These are phyloP conservation scores for Haplosporangium sp. DNA, from an alignment of 371 early-diverging fungal species.

Conservation along the genomic window DNA sequence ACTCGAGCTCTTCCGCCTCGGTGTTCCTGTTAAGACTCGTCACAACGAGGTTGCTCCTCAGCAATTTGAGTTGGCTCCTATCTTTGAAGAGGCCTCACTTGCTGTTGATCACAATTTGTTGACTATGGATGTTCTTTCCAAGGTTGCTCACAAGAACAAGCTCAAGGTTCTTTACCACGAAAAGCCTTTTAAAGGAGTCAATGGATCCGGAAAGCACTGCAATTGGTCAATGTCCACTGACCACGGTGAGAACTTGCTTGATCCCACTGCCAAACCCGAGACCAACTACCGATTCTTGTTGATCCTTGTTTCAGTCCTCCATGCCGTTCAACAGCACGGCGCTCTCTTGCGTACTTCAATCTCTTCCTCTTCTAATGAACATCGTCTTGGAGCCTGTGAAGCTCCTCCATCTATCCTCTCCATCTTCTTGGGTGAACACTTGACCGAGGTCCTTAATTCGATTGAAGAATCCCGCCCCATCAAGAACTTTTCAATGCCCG, in stretches of 20 bases:
- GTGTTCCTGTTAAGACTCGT: constrained; percentile 98
- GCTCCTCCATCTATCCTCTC: constrained; percentile 98
- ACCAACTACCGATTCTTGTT: constrained; percentile 96
- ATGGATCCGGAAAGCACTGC: constrained; percentile 99
- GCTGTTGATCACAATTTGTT: constrained; percentile 99
- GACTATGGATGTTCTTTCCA: constrained; percentile 96
- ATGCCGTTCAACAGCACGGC: constrained; percentile 92
- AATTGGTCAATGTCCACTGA: constrained; percentile 98
- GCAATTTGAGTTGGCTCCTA: constrained; percentile 98
- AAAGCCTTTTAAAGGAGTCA: constrained; percentile 98
- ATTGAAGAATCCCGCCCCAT: constrained; percentile 90
- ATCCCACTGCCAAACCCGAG: constrained; percentile 93
- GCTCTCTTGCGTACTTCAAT: constrained; percentile 91
- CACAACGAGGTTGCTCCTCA: constrained; percentile 99
- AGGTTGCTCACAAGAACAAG: constrained; percentile 96
- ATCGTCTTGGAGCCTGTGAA: constrained; percentile 98
- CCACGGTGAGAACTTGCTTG: constrained; percentile 94
- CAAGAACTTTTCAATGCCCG: constrained; percentile 83
- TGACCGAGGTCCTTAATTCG: constrained; percentile 92
- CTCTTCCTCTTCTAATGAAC: constrained; percentile 95
- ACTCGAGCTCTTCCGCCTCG: constrained; percentile 91
- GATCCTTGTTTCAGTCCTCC: constrained; percentile 90
- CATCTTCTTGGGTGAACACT: constrained; percentile 95
- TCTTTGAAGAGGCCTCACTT: constrained; percentile 95
- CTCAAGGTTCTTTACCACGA: constrained; percentile 98